Evolutionary conservation across 139 green algal genomes (phyloP).

Genomic region (Chlorella sp.): DNA sequence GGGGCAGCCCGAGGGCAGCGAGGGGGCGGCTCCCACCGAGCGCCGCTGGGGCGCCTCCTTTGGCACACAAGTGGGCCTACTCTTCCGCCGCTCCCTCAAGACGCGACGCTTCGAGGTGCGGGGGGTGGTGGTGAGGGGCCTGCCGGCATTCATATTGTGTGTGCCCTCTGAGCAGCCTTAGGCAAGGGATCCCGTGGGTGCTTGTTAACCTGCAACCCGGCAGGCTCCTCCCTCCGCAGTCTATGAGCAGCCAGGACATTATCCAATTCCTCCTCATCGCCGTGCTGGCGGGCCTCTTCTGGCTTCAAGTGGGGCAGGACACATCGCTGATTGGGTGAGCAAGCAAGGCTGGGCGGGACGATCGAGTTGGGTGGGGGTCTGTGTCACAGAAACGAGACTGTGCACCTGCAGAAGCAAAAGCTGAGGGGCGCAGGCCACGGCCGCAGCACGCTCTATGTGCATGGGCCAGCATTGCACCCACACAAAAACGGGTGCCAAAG

Average conservation of each 20-base stretch:
- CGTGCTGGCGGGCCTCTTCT: conserved; percentile 60
- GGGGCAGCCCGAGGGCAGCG: not conserved
- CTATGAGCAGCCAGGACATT: too few species aligned
- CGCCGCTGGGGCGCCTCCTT: conserved; percentile 48
- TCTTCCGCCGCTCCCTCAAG: conserved; percentile 58
- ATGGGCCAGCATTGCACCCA: too few species aligned
- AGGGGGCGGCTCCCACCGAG: not conserved
- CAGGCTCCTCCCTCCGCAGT: too few species aligned
- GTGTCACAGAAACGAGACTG: not conserved
- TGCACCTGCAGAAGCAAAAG: not conserved
- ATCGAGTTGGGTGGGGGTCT: not conserved
- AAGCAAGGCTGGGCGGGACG: not conserved
- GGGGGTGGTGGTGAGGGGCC: too few species aligned
- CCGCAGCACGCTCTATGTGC: too few species aligned
- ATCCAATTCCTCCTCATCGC: not conserved
- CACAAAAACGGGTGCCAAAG: too few species aligned
- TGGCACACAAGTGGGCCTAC: conserved; percentile 52
- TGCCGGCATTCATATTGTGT: too few species aligned
- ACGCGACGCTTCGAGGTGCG: conserved; percentile 72
- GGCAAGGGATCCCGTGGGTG: too few species aligned
- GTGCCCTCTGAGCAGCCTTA: too few species aligned
- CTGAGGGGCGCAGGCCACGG: too few species aligned
- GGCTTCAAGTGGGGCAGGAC: conserved; percentile 48
- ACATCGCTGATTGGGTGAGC: conserved; percentile 38
- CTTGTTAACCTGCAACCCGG: too few species aligned